Conservation (phyloP, 768 basidiomycete genomes). For the Boletus sensibilis region DNA sequence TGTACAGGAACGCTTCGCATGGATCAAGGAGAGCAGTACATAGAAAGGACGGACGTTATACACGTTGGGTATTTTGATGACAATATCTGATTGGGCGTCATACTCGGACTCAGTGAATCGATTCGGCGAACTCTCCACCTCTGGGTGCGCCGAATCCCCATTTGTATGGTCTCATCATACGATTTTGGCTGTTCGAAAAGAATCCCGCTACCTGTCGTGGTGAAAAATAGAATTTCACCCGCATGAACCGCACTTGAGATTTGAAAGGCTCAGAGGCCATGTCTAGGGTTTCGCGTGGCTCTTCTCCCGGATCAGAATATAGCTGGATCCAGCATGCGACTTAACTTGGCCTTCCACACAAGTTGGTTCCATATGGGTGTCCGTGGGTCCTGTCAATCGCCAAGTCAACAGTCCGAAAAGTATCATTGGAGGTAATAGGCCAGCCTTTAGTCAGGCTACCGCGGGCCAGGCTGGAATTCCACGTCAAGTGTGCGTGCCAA, state of each 20-base stretch:
- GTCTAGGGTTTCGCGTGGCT: constrained; percentile 23
- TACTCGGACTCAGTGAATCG: constrained; percentile 17
- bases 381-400: constrained; percentile 25
- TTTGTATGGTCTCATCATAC: constrained; percentile 25
- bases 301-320: constrained; percentile 21
- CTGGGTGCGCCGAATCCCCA: constrained; percentile 26
- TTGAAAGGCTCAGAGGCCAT: constrained; percentile 18
- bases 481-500: constrained; percentile 22
- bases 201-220: constrained; percentile 19
- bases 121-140: constrained; percentile 20
- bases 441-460: constrained; percentile 16
- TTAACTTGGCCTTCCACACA: background rate
- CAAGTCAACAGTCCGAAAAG: constrained; percentile 25
- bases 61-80: constrained; percentile 25
- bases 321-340: constrained; percentile 11
- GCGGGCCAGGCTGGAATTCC: constrained; percentile 15
- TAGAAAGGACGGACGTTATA: constrained; percentile 20
- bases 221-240: constrained; percentile 22
- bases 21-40: constrained; percentile 21
- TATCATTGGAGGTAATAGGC: constrained; percentile 18
- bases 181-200: constrained; percentile 18
- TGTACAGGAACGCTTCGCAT: constrained; percentile 28
- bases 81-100: constrained; percentile 18
- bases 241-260: constrained; percentile 28
- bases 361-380: constrained; percentile 19